Evolutionary conservation across 768 basidiomycete genomes (phyloP).

Genomic region (Suillus luteus): DNA sequence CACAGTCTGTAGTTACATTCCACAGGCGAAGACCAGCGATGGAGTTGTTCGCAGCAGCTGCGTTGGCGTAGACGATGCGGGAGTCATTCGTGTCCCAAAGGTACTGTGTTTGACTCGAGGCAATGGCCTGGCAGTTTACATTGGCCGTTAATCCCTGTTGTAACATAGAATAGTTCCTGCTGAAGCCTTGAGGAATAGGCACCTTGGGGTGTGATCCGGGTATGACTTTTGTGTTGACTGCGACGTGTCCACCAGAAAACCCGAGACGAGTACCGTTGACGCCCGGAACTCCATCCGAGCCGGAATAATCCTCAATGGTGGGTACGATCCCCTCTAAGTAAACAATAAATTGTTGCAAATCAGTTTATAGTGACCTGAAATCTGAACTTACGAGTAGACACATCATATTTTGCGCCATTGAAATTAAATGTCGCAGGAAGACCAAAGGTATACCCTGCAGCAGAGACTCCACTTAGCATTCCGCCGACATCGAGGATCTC

Average conservation of each 20-base stretch:
- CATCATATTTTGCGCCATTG: constrained; percentile 22
- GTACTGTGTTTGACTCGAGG: background rate
- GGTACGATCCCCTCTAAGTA: constrained; percentile 10
- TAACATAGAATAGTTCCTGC: constrained; percentile 6
- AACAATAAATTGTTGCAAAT: background rate
- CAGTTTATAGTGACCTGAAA: background rate
- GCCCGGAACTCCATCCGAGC: constrained; percentile 2
- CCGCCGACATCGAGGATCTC: constrained; percentile 17
- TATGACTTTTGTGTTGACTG: background rate
- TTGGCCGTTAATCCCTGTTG: constrained; percentile 13
- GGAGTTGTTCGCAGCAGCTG: background rate
- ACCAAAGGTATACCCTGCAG: constrained; percentile 16
- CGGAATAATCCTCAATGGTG: constrained; percentile 5
- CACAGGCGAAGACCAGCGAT: constrained; percentile 2
- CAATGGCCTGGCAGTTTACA: background rate
- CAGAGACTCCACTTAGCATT: constrained; percentile 19
- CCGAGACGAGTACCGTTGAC: constrained; percentile 1
- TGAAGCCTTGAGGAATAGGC: background rate
- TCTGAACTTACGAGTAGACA: constrained; percentile 9
- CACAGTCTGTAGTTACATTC: constrained; percentile 10
- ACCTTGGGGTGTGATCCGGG: background rate
- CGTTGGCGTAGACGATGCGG: background rate
- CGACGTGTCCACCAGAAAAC: constrained; percentile 10
- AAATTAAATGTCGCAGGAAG: constrained; percentile 16
- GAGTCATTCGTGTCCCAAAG: background rate